phyloP scores from a whole-genome alignment of 805 yeast species.

The Isabelozyma heimii region DNA sequence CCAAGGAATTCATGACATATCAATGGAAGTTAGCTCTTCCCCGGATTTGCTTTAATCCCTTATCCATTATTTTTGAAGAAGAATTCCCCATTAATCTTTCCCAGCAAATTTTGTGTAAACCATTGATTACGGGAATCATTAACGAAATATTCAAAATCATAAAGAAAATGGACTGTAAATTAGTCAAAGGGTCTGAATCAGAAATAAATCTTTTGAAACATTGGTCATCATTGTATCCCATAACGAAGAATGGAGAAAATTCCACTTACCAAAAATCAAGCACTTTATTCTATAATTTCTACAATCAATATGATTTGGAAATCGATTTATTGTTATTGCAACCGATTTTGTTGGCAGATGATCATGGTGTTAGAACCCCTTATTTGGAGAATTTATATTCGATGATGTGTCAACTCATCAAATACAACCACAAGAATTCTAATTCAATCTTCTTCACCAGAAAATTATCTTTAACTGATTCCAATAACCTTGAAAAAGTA shows the following conservation, averaged over 20 bases:
- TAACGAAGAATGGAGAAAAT: constrained; percentile 12
- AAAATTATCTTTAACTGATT: constrained; percentile 1
- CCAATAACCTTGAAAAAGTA: constrained; percentile 1
- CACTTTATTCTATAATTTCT: constrained; percentile 63
- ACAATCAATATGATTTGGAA: constrained; percentile 49
- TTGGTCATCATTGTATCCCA: constrained; percentile 49
- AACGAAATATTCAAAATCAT: constrained; percentile 71
- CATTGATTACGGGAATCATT: constrained; percentile 76
- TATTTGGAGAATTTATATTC: constrained; percentile 87
- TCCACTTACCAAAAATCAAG: constrained; percentile 48
- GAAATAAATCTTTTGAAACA: constrained; percentile 56
- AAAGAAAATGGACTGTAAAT: constrained; percentile 72
- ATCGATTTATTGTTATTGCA: constrained; percentile 77
- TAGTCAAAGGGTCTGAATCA: constrained; percentile 67
- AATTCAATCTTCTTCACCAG: constrained; percentile 31
- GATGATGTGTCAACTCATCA: constrained; percentile 60
- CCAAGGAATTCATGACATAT: constrained; percentile 61
- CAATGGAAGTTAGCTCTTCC: constrained; percentile 89
- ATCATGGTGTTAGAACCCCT: constrained; percentile 80
- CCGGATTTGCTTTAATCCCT: constrained; percentile 72
- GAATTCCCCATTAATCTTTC: constrained; percentile 58
- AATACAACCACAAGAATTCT: constrained; percentile 33
- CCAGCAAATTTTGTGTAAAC: constrained; percentile 77
- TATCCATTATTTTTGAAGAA: constrained; percentile 70
- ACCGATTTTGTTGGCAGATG: constrained; percentile 89